Conservation (phyloP, 345 rosid species). For the Anacardium occidentale region DNA sequence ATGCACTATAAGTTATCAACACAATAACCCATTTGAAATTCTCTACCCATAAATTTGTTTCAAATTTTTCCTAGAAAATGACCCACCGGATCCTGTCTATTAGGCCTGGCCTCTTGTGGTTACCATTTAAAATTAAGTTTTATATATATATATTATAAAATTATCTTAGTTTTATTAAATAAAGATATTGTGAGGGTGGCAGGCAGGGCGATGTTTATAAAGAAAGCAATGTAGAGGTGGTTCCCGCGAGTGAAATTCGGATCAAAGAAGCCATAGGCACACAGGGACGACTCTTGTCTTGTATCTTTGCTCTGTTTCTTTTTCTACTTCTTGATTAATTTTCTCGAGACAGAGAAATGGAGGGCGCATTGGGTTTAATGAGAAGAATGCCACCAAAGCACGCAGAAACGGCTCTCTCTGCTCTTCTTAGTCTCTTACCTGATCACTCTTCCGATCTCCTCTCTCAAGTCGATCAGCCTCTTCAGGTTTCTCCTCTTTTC, state of each 20-base stretch:
- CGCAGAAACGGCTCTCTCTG: conserved; percentile 86
- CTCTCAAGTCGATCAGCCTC: conserved; percentile 97
- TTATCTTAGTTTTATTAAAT: too few species aligned
- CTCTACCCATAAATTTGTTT: too few species aligned
- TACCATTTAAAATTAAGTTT: too few species aligned
- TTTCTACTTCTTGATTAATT: too few species aligned
- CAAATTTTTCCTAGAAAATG: background rate
- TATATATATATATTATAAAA: too few species aligned
- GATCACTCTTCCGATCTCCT: conserved; percentile 94
- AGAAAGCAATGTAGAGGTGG: too few species aligned
- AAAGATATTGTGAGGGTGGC: too few species aligned
- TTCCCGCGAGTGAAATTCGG: too few species aligned
- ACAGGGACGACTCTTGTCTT: conserved; percentile 14
- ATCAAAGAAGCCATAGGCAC: too few species aligned
- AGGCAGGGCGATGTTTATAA: too few species aligned
- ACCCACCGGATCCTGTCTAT: background rate
- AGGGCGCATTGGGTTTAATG: conserved; percentile 89
- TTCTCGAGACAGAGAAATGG: conserved; percentile 41
- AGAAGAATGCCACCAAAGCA: conserved; percentile 92
- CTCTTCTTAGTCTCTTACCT: conserved; percentile 87
- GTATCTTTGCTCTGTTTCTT: too few species aligned
- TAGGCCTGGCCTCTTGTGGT: too few species aligned
- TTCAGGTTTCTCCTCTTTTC: conserved; percentile 49
- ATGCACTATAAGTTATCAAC: background rate
- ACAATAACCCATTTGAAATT: background rate